Evolutionary conservation across 305 asterid genomes (phyloP).

Genomic region (Petunia hybrid): DNA sequence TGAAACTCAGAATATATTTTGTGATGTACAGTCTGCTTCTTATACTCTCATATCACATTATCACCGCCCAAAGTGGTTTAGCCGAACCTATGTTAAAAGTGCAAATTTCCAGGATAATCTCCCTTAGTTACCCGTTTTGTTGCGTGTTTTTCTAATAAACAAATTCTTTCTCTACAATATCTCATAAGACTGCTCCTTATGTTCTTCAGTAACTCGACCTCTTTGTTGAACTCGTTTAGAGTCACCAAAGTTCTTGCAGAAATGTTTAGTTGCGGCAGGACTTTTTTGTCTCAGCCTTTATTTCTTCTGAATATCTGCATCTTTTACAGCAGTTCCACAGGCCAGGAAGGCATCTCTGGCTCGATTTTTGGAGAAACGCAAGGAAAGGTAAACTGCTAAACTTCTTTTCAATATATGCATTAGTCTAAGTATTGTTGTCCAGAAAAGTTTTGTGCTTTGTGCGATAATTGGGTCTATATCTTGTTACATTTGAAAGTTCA

Average conservation of each 20-base stretch:
- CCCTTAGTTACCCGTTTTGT: no score
- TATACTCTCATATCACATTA: background rate
- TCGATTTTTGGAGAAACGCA: slow-evolving; percentile 81
- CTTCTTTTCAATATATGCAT: background rate
- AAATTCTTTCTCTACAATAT: no score
- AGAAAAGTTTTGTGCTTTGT: no score
- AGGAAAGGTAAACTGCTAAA: slow-evolving; percentile 64
- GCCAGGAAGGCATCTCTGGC: slow-evolving; percentile 86
- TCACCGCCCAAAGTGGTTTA: no score
- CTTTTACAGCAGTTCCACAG: slow-evolving; percentile 78
- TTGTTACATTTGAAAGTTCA: background rate
- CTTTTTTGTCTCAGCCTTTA: slow-evolving; percentile 11
- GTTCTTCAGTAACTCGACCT: background rate
- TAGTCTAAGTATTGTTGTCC: no score
- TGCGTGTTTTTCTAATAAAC: no score
- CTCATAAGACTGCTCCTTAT: background rate
- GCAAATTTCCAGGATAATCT: no score
- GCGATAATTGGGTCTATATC: no score
- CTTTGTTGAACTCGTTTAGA: background rate
- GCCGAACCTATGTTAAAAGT: no score
- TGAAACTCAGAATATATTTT: background rate
- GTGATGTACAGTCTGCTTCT: background rate
- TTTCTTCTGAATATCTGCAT: background rate
- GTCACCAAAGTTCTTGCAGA: background rate
- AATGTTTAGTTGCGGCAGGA: background rate